Evolutionary conservation across 768 basidiomycete genomes (phyloP).

Genomic region (Suillus luteus): DNA sequence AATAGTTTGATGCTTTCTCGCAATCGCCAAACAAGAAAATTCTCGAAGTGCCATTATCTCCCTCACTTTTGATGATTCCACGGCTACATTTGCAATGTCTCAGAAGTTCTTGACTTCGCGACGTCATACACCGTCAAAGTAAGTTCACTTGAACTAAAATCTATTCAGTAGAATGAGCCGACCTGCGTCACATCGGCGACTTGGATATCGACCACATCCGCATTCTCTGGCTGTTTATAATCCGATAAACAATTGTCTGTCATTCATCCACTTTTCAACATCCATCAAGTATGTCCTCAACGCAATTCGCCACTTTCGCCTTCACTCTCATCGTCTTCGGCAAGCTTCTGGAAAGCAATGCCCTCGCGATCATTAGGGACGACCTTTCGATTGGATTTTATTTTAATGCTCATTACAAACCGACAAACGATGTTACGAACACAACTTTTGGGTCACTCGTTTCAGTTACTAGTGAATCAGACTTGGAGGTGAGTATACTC

Average conservation of each 20-base stretch:
- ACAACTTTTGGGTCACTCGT: conserved; percentile 22
- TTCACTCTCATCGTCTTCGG: conserved; percentile 15
- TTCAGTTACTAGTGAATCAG: conserved; percentile 21
- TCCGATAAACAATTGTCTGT: neutral
- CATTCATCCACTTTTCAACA: neutral
- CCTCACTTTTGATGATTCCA: neutral
- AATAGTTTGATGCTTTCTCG: neutral
- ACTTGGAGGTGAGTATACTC: conserved; percentile 29
- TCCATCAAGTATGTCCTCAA: neutral
- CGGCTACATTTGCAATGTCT: neutral
- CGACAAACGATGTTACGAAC: conserved; percentile 24
- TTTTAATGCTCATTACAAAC: conserved; percentile 17
- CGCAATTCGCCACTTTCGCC: conserved; percentile 7
- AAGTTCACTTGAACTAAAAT: neutral
- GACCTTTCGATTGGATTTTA: conserved; percentile 4
- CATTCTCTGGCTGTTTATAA: neutral
- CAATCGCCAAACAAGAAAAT: neutral
- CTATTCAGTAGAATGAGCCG: neutral
- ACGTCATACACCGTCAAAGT: neutral
- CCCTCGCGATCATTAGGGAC: conserved; percentile 19
- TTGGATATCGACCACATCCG: neutral
- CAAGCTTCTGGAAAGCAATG: conserved; percentile 37
- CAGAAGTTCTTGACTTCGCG: neutral
- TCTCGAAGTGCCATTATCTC: neutral
- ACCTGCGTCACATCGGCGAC: neutral